Evolutionary conservation across 768 basidiomycete genomes (phyloP).

Genomic region (Termitomyces sp.): DNA sequence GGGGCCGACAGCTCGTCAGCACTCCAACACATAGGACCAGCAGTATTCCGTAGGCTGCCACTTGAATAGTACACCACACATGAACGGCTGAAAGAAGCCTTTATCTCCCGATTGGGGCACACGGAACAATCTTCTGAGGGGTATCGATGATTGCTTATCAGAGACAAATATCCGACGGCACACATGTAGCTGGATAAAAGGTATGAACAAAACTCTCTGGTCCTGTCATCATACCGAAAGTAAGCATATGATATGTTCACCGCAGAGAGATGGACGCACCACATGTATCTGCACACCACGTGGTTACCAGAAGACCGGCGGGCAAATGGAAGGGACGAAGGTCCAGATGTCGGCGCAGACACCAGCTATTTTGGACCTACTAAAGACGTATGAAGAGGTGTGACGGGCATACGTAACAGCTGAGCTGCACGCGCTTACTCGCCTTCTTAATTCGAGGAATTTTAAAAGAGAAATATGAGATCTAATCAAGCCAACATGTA

Average conservation of each 20-base stretch:
- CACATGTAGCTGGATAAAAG: not conserved
- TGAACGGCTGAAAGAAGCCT: too few species aligned
- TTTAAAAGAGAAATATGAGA: constrained; percentile 3
- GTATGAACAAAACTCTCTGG: not conserved
- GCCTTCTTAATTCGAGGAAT: constrained; percentile 1
- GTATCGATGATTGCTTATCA: not conserved
- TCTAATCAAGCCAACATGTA: constrained; percentile 15
- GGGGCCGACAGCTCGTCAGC: not conserved
- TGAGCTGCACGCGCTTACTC: not conserved
- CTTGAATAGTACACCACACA: constrained; percentile 1
- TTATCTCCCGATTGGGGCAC: not conserved
- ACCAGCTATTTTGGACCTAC: not conserved
- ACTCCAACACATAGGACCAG: not conserved
- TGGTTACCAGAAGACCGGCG: not conserved
- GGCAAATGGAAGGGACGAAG: not conserved
- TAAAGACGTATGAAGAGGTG: not conserved
- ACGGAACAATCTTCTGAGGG: constrained; percentile 1
- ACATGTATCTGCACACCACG: constrained; percentile 10
- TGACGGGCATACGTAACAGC: not conserved
- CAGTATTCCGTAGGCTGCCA: not conserved
- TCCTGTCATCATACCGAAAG: constrained; percentile 1
- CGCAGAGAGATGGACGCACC: constrained; percentile 4
- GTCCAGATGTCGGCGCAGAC: not conserved
- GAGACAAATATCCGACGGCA: not conserved
- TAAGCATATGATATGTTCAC: constrained; percentile 7